A percentile compares a stretch with the other conserved stretches of the same genome.
These are phyloP conservation scores for Claviceps purpurea DNA, from an alignment of 2,329 filamentous ascomycete species.

Conservation along the genomic window DNA sequence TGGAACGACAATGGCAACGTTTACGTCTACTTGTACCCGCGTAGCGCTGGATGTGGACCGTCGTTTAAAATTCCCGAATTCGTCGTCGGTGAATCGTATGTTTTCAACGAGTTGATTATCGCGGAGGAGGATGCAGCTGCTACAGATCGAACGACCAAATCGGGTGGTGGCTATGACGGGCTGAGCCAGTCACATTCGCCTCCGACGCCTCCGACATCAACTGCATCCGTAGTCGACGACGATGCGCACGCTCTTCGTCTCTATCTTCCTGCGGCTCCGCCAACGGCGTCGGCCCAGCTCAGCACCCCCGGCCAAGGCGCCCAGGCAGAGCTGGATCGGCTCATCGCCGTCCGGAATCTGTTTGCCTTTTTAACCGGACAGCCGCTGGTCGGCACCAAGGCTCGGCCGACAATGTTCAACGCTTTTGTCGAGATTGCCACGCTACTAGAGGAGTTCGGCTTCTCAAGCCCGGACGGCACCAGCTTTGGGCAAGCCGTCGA, in stretches of 20 bases:
- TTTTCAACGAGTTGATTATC: slow-evolving; percentile 40
- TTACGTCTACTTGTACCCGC: slow-evolving; percentile 43
- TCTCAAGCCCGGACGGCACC: slow-evolving; percentile 40
- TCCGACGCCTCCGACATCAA: slow-evolving; percentile 16
- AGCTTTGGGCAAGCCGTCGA: slow-evolving; percentile 48
- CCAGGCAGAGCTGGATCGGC: slow-evolving; percentile 33
- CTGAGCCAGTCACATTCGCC: slow-evolving; percentile 25
- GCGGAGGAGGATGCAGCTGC: slow-evolving; percentile 23
- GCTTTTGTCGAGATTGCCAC: slow-evolving; percentile 40
- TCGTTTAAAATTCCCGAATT: slow-evolving; percentile 48
- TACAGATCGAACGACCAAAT: slow-evolving; percentile 20
- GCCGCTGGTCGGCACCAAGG: slow-evolving; percentile 45
- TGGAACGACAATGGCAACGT: slow-evolving; percentile 50
- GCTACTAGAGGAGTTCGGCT: slow-evolving; percentile 44
- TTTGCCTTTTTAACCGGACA: slow-evolving; percentile 54
- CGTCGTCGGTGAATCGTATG: slow-evolving; percentile 38
- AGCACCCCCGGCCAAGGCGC: slow-evolving; percentile 19
- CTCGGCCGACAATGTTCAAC: slow-evolving; percentile 37
- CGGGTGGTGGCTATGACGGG: slow-evolving; percentile 32
- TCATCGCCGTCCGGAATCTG: slow-evolving; percentile 48
- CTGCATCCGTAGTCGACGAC: slow-evolving; percentile 23
- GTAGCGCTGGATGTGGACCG: slow-evolving; percentile 33
- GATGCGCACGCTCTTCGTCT: slow-evolving; percentile 31
- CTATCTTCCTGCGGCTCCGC: slow-evolving; percentile 37
- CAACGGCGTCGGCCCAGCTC: slow-evolving; percentile 22